Percentiles rank a stretch among this genome's conserved stretches.
Evolutionary conservation across 2,329 filamentous ascomycete species (phyloP).

Genomic region (Alternaria gansuensis): DNA sequence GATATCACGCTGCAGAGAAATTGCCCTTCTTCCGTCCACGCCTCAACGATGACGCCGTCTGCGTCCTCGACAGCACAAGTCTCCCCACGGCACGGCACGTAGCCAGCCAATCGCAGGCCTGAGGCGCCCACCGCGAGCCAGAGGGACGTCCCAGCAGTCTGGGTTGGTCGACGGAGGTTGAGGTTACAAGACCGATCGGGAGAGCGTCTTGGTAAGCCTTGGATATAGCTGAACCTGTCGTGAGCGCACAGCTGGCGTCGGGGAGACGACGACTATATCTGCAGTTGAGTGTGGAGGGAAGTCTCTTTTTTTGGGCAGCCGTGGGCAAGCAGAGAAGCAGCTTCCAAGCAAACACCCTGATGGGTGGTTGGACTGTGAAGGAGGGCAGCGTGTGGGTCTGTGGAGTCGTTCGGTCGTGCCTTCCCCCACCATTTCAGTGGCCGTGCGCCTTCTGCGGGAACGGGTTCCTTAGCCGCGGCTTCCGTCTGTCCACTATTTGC

Average conservation of each 20-base stretch:
- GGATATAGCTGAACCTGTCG: slow-evolving; percentile 11
- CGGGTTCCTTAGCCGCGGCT: slow-evolving; percentile 18
- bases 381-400: slow-evolving; percentile 17
- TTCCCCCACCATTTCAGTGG: slow-evolving; percentile 27
- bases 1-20: slow-evolving; percentile 45
- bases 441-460: slow-evolving; percentile 25
- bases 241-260: slow-evolving; percentile 11
- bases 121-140: slow-evolving; percentile 34
- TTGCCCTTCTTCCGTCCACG: slow-evolving; percentile 43
- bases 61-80: slow-evolving; percentile 41
- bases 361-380: slow-evolving; percentile 23
- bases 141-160: slow-evolving; percentile 35
- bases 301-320: background rate
- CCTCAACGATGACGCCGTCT: slow-evolving; percentile 42
- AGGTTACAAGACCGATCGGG: slow-evolving; percentile 39
- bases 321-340: slow-evolving; percentile 8
- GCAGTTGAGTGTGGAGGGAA: background rate
- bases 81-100: slow-evolving; percentile 38
- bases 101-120: slow-evolving; percentile 39
- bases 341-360: slow-evolving; percentile 24
- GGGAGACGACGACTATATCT: background rate
- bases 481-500: slow-evolving; percentile 7
- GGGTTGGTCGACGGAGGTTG: slow-evolving; percentile 33
- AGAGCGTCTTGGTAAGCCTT: slow-evolving; percentile 22
- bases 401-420: slow-evolving; percentile 21